These are phyloP conservation scores for Monosporozyma siamensis DNA, from an alignment of 805 yeast species.

Conservation along the genomic window DNA sequence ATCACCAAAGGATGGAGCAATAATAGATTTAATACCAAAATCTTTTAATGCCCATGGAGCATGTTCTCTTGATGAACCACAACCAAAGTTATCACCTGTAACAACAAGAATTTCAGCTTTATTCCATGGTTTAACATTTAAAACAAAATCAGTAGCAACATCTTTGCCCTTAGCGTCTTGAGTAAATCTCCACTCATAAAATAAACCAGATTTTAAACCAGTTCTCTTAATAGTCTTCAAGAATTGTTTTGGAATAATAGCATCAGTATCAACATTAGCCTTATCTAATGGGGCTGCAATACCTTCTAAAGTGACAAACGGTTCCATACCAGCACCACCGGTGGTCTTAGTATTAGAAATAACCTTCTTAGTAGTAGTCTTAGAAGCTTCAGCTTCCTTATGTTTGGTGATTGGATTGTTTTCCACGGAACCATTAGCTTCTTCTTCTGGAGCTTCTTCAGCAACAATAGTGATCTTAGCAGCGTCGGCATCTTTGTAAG, in stretches of 20 bases:
- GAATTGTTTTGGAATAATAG: constrained; percentile 97
- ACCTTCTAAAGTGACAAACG: constrained; percentile 71
- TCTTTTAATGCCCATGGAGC: constrained; percentile 99
- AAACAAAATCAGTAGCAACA: constrained; percentile 77
- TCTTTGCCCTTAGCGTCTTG: constrained; percentile 64
- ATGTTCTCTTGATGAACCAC: constrained; percentile 98
- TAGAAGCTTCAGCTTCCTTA: constrained; percentile 38
- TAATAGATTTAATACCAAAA: constrained; percentile 90
- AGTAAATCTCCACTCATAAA: constrained; percentile 80
- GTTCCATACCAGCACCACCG: constrained; percentile 53
- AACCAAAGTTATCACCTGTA: constrained; percentile 95
- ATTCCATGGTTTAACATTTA: constrained; percentile 79
- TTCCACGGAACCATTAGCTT: neutral
- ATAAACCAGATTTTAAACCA: constrained; percentile 79
- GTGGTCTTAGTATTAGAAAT: constrained; percentile 31
- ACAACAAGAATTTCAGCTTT: constrained; percentile 77
- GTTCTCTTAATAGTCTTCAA: constrained; percentile 96
- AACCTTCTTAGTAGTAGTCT: constrained; percentile 43
- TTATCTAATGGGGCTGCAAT: constrained; percentile 89
- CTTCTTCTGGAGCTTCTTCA: constrained; percentile 34
- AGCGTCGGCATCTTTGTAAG: constrained; percentile 48
- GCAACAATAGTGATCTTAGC: constrained; percentile 45
- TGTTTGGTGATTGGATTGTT: constrained; percentile 21
- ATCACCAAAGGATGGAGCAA: constrained; percentile 98
- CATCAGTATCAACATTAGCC: constrained; percentile 97